A percentile compares a stretch with the other conserved stretches of the same genome.
phyloP scores from a whole-genome alignment of 2,329 filamentous ascomycete species.

The Penicillium expansum region DNA sequence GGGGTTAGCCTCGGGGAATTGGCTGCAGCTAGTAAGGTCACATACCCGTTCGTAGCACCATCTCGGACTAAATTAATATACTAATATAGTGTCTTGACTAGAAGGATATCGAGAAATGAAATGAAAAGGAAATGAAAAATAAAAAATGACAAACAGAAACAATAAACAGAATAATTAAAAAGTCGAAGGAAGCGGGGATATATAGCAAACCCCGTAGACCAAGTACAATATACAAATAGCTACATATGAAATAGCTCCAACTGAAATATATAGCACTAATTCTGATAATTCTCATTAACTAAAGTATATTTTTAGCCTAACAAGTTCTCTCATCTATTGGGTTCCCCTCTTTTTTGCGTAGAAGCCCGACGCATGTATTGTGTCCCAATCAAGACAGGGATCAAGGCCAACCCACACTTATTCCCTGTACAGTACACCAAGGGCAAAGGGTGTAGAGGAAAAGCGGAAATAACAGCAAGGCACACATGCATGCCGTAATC shows the following conservation, averaged over 20 bases:
- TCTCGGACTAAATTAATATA: neutral
- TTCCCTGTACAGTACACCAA: neutral
- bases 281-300: neutral
- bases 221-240: too few relatives aligned
- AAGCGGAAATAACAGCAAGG: constrained; percentile 1
- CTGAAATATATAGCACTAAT: too few relatives aligned
- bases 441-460: neutral
- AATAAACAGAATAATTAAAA: neutral
- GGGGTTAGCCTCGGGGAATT: neutral
- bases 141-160: neutral
- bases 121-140: neutral
- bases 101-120: neutral
- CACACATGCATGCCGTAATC: neutral
- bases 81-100: neutral
- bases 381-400: constrained; percentile 11
- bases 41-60: neutral
- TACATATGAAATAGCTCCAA: too few relatives aligned
- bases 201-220: neutral
- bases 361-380: constrained; percentile 11
- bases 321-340: neutral
- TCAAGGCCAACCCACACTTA: neutral
- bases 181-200: neutral
- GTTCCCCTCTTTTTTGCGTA: constrained; percentile 1
- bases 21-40: neutral
- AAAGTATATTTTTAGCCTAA: neutral